phyloP scores from a whole-genome alignment of 768 basidiomycete species.

The Tulasnella calospora region DNA sequence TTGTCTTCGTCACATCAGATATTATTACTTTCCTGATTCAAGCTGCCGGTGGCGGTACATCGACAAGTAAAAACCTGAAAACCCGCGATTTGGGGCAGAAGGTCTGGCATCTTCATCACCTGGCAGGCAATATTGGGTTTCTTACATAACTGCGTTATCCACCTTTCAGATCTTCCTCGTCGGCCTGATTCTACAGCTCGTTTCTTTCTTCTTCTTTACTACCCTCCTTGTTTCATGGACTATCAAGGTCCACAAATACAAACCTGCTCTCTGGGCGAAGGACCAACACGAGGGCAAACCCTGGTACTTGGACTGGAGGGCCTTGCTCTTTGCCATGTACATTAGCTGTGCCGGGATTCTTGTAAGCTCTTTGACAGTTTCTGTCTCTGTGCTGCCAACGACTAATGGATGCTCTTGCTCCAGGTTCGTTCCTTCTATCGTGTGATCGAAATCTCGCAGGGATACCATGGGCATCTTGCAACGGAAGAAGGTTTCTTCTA shows the following conservation, averaged over 20 bases:
- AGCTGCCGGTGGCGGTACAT: constrained; percentile 49
- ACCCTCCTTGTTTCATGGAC: constrained; percentile 19
- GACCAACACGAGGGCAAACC: constrained; percentile 36
- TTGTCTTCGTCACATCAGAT: constrained; percentile 58
- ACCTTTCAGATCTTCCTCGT: constrained; percentile 49
- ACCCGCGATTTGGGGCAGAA: constrained; percentile 37
- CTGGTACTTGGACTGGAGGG: constrained; percentile 58
- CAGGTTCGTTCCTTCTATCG: constrained; percentile 59
- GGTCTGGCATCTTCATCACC: constrained; percentile 30
- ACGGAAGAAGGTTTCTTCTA: constrained; percentile 62
- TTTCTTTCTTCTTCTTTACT: constrained; percentile 38
- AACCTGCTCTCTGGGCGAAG: constrained; percentile 41
- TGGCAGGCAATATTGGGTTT: neutral
- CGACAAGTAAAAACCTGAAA: constrained; percentile 40
- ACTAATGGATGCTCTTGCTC: neutral
- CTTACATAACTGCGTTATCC: neutral
- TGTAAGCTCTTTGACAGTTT: constrained; percentile 39
- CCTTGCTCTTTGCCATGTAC: constrained; percentile 48
- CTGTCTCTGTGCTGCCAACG: neutral
- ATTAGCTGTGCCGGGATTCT: constrained; percentile 61
- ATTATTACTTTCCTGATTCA: constrained; percentile 64
- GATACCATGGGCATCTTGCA: constrained; percentile 54
- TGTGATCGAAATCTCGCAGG: constrained; percentile 55
- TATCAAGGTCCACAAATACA: constrained; percentile 39
- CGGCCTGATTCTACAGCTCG: constrained; percentile 53